Base-by-base conservation (phyloP, 352 stramenopile species). In the Phytopythium sindhum region DNA sequence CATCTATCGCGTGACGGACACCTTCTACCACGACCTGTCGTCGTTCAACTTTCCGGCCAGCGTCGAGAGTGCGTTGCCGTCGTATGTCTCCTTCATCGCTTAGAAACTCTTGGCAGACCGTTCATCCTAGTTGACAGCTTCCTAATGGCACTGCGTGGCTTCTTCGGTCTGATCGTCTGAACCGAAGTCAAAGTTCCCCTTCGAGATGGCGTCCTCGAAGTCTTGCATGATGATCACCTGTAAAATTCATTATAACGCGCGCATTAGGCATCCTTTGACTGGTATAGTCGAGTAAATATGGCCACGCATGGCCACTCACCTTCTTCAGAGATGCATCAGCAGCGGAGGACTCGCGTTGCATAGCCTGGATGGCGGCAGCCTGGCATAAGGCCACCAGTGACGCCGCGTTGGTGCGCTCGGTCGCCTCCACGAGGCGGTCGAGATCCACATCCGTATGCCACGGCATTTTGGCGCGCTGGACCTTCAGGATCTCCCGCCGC, bases 311-410 rank as follows among this genome's bases (percentile, higher is more conserved):
- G 31, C 14, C 19, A 56, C 53, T 37, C 60, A 84, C 72, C 73
- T 81, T 72, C 42, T 72, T 65, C 4, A 35, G 8, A 44, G 54
- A n/a, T 17, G 7, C 54, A 24, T 60, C 21, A 9, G 5, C 24
- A 11, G 31, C 14, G 1, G 12, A n/a, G 7, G 54, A 31, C 10
- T 48, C 37, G 17, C 80, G 78, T 51, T 91, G 81, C 84, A 94
- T 92, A 4, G 84, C 75, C 50, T 85, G 65, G 45, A 92, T 91
- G 14, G 86, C 81, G 60, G 84, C 86, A 47, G 76, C 60, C 58
- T 91, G 84, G 51, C 84, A 93, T 12, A 94, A 60, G 11, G 84
- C 81, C 9, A 93, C 80, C 17, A 93, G 65, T 9, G 84, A 88
- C n/a, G 87, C 84, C 3, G 86, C 79, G 58, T 90, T 95, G 17